These are phyloP conservation scores for Vaccinium darrowii DNA, from an alignment of 148 eudicot species.

Conservation along the genomic window DNA sequence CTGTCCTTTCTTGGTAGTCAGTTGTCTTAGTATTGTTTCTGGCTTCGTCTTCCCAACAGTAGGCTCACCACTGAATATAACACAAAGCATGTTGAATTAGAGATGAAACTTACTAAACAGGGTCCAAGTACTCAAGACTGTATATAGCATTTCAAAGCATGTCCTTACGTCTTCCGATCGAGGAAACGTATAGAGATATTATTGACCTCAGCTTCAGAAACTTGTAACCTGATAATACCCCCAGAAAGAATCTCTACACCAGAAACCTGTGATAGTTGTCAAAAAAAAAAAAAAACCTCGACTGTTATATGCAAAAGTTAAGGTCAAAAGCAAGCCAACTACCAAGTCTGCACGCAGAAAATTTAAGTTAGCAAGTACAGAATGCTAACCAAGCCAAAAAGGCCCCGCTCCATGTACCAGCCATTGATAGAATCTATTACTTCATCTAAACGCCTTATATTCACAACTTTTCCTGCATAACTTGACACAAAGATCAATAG, in stretches of 20 bases:
- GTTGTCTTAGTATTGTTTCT: slow-evolving; percentile 96
- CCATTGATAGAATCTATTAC: slow-evolving; percentile 87
- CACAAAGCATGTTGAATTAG: slow-evolving; percentile 17
- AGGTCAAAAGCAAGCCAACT: background rate
- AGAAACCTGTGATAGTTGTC: slow-evolving; percentile 58
- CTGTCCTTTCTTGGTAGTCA: slow-evolving; percentile 98
- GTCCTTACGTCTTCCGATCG: slow-evolving; percentile 82
- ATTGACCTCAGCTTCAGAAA: slow-evolving; percentile 97
- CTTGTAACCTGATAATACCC: slow-evolving; percentile 84
- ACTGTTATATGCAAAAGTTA: background rate
- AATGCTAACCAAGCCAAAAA: slow-evolving; percentile 91
- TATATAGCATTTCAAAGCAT: background rate
- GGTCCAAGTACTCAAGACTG: background rate
- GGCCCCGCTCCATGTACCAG: slow-evolving; percentile 99
- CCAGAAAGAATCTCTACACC: slow-evolving; percentile 96
- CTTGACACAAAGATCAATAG: slow-evolving; percentile 50
- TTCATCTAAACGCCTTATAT: slow-evolving; percentile 86
- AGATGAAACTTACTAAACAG: slow-evolving; percentile 1
- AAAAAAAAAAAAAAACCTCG: background rate
- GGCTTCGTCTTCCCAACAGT: slow-evolving; percentile 96
- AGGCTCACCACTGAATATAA: slow-evolving; percentile 77
- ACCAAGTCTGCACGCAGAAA: slow-evolving; percentile 7
- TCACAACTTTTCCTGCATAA: slow-evolving; percentile 97
- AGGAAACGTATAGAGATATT: slow-evolving; percentile 86
- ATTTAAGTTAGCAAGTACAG: background rate